Evolutionary conservation across 106 monocot species (phyloP).

Genomic region (Triglochin maritima): DNA sequence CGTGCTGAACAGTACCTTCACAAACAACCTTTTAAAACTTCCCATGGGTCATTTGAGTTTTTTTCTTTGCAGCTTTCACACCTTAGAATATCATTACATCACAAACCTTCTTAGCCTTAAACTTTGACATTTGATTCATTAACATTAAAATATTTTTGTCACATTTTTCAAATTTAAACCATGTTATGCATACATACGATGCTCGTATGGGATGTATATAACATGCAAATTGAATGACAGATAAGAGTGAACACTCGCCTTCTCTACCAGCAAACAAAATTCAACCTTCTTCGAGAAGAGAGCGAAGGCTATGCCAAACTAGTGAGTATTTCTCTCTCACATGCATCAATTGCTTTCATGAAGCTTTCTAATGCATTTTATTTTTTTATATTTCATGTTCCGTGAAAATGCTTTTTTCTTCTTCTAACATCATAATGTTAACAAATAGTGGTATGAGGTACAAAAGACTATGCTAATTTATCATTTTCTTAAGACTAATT

Average conservation of each 20-base stretch:
- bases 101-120: too few species aligned
- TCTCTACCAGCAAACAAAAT: constrained; percentile 98
- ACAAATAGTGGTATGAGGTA: neutral
- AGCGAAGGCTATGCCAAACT: constrained; percentile 98
- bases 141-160: too few species aligned
- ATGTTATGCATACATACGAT: neutral
- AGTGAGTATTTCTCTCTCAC: constrained; percentile 27
- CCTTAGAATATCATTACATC: too few species aligned
- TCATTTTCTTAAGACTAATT: neutral
- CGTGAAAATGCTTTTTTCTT: too few species aligned
- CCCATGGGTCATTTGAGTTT: too few species aligned
- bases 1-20: too few species aligned
- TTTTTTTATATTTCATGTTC: neutral
- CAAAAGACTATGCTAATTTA: neutral
- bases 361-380: neutral
- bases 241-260: constrained; percentile 96
- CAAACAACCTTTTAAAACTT: too few species aligned
- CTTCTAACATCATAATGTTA: too few species aligned
- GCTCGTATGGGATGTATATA: neutral
- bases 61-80: too few species aligned
- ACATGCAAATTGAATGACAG: constrained; percentile 20
- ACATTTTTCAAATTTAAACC: too few species aligned
- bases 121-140: too few species aligned
- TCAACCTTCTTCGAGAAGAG: constrained; percentile 95
- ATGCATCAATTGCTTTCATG: neutral